These are phyloP conservation scores for Euphorbia tirucalli DNA, from an alignment of 345 rosid species.

Conservation along the genomic window DNA sequence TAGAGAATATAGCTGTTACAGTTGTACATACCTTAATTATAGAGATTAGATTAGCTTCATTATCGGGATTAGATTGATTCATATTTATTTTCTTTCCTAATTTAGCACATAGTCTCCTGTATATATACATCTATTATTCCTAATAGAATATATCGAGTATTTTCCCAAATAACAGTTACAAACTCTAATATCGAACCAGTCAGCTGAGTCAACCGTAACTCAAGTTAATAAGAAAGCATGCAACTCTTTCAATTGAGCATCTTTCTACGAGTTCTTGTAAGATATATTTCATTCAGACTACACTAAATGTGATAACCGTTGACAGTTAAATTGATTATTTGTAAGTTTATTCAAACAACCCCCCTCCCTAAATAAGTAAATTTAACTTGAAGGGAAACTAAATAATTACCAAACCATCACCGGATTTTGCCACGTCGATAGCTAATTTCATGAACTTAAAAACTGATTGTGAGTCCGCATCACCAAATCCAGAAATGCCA, in stretches of 20 bases:
- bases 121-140: too few relatives aligned
- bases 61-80: too few relatives aligned
- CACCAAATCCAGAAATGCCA: constrained; percentile 75
- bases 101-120: too few relatives aligned
- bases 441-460: constrained; percentile 57
- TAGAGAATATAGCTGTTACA: too few relatives aligned
- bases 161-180: too few relatives aligned
- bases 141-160: too few relatives aligned
- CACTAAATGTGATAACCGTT: not conserved
- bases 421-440: constrained; percentile 59
- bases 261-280: not conserved
- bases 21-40: too few relatives aligned
- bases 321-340: not conserved
- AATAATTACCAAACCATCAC: constrained; percentile 47
- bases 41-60: too few relatives aligned
- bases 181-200: not conserved
- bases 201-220: not conserved
- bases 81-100: too few relatives aligned
- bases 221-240: not conserved
- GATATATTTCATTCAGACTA: not conserved
- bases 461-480: constrained; percentile 54
- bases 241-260: not conserved
- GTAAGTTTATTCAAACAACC: too few relatives aligned
- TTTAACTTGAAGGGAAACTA: constrained; percentile 5
- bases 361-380: not conserved